These are phyloP conservation scores for Suhomyces kunorum DNA, from an alignment of 1,139 yeast genomes.

Conservation along the genomic window DNA sequence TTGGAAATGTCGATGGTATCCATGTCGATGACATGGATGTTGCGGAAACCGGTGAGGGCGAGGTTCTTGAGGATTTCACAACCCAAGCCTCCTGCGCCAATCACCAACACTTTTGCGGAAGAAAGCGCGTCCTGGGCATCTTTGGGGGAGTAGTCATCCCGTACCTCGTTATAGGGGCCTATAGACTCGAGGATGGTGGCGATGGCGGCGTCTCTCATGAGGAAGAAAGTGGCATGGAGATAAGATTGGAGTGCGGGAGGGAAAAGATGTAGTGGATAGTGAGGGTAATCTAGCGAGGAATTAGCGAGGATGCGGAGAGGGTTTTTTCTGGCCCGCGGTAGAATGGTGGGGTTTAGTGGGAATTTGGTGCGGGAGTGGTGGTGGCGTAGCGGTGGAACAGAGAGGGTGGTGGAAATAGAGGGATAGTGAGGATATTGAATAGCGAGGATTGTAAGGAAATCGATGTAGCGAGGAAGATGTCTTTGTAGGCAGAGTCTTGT, in stretches of 20 bases:
- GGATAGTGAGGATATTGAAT: too few relatives aligned
- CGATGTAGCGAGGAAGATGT: too few relatives aligned
- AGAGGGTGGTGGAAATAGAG: background rate
- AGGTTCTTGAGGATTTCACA: slow-evolving; percentile 88
- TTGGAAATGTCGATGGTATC: slow-evolving; percentile 92
- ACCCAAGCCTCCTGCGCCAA: slow-evolving; percentile 97
- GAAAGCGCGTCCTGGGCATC: slow-evolving; percentile 31
- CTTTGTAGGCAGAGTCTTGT: too few relatives aligned
- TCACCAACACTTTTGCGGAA: slow-evolving; percentile 46
- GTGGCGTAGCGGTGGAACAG: too few relatives aligned
- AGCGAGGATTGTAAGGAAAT: too few relatives aligned
- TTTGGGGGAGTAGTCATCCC: slow-evolving; percentile 34
- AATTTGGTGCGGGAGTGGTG: too few relatives aligned
- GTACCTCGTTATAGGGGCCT: slow-evolving; percentile 48
- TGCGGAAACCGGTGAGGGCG: slow-evolving; percentile 71
- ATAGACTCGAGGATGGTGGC: slow-evolving; percentile 26
- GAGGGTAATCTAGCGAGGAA: too few relatives aligned
- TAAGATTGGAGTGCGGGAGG: background rate
- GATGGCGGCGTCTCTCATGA: slow-evolving; percentile 19
- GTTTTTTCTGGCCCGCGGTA: too few relatives aligned
- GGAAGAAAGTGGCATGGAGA: too few relatives aligned
- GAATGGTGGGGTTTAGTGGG: too few relatives aligned
- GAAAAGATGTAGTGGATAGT: background rate
- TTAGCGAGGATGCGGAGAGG: too few relatives aligned
- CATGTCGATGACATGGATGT: slow-evolving; percentile 88